Percentiles rank a stretch among this genome's conserved stretches.
These are phyloP conservation scores for Raphanus raphanistrum DNA, from an alignment of 345 rosid species.

Conservation along the genomic window DNA sequence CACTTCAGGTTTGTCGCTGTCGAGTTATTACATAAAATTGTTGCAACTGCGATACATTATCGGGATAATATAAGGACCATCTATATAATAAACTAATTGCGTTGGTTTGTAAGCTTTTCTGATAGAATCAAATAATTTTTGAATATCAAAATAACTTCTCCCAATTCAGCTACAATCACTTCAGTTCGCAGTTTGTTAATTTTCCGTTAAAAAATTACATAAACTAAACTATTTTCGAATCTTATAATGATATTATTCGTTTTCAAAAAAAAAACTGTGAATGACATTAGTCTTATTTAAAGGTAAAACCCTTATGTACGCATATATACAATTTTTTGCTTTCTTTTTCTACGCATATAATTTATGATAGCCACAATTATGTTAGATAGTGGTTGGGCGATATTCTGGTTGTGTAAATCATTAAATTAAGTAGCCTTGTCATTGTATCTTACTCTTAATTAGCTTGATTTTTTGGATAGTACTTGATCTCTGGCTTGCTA, in stretches of 20 bases:
- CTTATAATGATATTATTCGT: neutral
- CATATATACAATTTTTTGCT: neutral
- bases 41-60: neutral
- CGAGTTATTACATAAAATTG: conserved; percentile 1
- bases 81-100: neutral
- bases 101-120: neutral
- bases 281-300: neutral
- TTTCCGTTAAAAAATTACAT: neutral
- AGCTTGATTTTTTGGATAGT: conserved; percentile 1
- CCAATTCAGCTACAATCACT: neutral
- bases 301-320: neutral
- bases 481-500: neutral
- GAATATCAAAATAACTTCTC: neutral
- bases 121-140: neutral
- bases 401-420: conserved; percentile 30
- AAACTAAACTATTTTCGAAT: neutral
- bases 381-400: conserved; percentile 35
- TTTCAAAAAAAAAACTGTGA: neutral
- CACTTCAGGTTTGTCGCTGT: conserved; percentile 11
- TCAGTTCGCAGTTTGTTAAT: neutral
- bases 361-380: neutral
- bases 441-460: conserved; percentile 14
- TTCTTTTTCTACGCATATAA: neutral
- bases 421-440: conserved; percentile 30
- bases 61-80: neutral